Base-by-base conservation (phyloP, 2,329 filamentous ascomycete genomes). In the Venturia aucupariae region DNA sequence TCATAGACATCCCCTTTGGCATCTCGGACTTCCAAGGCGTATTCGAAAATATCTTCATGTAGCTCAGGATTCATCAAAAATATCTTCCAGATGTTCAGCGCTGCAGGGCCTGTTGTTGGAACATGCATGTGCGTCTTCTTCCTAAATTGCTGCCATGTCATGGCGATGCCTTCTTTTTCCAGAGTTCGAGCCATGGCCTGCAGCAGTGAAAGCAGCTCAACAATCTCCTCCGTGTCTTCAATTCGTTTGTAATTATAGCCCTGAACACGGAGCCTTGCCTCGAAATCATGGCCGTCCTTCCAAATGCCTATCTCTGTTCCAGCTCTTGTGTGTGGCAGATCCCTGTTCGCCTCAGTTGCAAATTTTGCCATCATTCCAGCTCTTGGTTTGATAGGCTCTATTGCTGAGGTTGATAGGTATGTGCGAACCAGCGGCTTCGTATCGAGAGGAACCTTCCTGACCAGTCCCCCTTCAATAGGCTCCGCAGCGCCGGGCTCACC, bases 81-180 rank as follows among this genome's bases (percentile, higher is more conserved):
- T 0, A 73, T 75, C 0, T 70, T 70, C 81, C 81, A 83, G 7
- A 84, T 66, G 15, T 70, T 71, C 10, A 75, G 71, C 22, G 79
- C 77, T 4, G 76, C 68, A n/a, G 66, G 62, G 22, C 77, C 75
- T 2, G 69, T 73, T 17, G 80, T 48, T 46, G 60, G 60, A 38
- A 62, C 7, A 32, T 35, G 30, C 30, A 35, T n/a, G 30, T 3
- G 30, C 51, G 6, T 35, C 15, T 57, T 35, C 8, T n/a, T 19
- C 19, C 51, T 32, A 7, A 35, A 35, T n/a, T 35, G 27, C 17
- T n/a, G 51, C 51, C 51, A 57, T 27, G 51, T 35, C 10, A 57
- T 32, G 15, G 51, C 51, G 30, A 57, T 57, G 35, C 51, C 51
- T 22, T 57, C 30, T 57, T 57, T 57, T 32, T 35, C 15, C 51